These are phyloP conservation scores for Talaromyces sp. DNA, from an alignment of 2,329 filamentous ascomycete genomes.

Conservation along the genomic window DNA sequence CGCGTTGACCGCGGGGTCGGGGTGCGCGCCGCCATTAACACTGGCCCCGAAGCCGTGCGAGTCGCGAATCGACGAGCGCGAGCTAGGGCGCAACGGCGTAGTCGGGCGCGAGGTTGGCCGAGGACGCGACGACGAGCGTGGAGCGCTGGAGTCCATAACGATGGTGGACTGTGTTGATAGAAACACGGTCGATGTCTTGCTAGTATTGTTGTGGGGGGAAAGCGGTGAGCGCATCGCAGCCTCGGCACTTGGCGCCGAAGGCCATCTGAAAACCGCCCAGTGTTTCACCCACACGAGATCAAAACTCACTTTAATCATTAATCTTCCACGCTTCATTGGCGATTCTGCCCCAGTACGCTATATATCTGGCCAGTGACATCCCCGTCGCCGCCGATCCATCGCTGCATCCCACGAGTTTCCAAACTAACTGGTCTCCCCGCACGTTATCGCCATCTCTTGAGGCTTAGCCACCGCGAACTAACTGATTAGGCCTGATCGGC, in stretches of 20 bases:
- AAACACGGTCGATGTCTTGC: neutral
- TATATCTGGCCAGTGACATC: neutral
- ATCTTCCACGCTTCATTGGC: neutral
- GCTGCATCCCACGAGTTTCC: neutral
- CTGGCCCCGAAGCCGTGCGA: constrained; percentile 54
- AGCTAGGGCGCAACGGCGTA: constrained; percentile 85
- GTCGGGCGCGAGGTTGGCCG: constrained; percentile 71
- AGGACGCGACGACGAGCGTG: constrained; percentile 57
- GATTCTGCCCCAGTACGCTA: neutral
- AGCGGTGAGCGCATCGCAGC: neutral
- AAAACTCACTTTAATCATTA: neutral
- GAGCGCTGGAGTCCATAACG: constrained; percentile 26
- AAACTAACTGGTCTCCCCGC: neutral
- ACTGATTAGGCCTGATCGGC: neutral
- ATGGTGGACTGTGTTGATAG: neutral
- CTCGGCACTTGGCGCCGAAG: neutral
- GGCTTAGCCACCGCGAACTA: neutral
- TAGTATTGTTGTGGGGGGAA: neutral
- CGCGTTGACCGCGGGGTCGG: constrained; percentile 64
- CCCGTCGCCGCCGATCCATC: neutral
- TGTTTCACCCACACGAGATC: neutral
- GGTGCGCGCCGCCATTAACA: constrained; percentile 31
- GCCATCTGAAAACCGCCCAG: neutral
- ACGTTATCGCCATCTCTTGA: neutral
- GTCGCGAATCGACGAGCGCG: constrained; percentile 81